Evolutionary conservation across 257 asterid genomes (phyloP).

Genomic region (Striga asiatica): DNA sequence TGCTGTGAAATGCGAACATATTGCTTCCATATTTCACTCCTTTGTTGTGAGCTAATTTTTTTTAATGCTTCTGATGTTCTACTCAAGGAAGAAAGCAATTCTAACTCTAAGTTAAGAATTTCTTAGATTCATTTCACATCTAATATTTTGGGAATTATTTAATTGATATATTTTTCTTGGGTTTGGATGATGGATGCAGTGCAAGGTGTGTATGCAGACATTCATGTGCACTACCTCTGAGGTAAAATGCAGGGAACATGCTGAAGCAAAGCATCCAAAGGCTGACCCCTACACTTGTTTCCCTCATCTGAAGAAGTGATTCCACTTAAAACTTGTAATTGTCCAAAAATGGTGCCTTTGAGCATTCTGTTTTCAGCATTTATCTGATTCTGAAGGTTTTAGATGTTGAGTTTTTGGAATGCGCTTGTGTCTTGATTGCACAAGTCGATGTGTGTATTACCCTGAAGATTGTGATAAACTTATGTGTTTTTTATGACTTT

Average conservation of each 20-base stretch:
- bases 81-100: too few relatives aligned
- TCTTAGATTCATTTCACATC: too few relatives aligned
- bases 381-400: background rate
- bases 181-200: constrained; percentile 22
- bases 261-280: constrained; percentile 92
- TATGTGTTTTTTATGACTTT: too few relatives aligned
- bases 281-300: constrained; percentile 52
- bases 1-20: too few relatives aligned
- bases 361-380: background rate
- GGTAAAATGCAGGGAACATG: constrained; percentile 91
- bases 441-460: too few relatives aligned
- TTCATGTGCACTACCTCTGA: constrained; percentile 91
- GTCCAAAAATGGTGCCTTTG: background rate
- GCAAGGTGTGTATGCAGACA: constrained; percentile 48
- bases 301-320: constrained; percentile 66
- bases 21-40: too few relatives aligned
- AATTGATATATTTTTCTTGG: background rate
- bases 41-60: too few relatives aligned
- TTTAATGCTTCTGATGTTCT: too few relatives aligned
- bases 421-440: background rate
- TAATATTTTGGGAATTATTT: too few relatives aligned
- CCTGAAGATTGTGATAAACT: too few relatives aligned
- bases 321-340: background rate
- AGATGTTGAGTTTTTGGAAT: background rate
- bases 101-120: too few relatives aligned